Conservation (phyloP, 345 rosid genomes). For the Eucalyptus erythrocorys region DNA sequence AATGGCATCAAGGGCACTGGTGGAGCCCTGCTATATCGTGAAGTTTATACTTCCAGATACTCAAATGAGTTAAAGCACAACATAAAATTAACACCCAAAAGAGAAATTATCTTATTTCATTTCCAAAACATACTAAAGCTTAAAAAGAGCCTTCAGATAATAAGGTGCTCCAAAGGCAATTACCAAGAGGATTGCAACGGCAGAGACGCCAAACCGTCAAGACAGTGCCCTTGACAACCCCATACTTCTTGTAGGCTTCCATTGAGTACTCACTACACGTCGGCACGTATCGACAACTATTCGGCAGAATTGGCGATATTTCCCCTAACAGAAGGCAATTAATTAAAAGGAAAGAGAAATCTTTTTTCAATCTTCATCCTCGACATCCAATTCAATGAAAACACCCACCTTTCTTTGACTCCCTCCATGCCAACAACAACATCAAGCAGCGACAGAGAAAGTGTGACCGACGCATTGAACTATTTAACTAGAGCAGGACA, state of each 20-base stretch:
- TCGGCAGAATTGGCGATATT: slow-evolving; percentile 73
- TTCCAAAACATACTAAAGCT: background rate
- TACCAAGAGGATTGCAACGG: slow-evolving; percentile 94
- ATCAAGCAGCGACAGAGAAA: background rate
- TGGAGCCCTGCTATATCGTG: background rate
- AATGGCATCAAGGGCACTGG: background rate
- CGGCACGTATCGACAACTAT: slow-evolving; percentile 74
- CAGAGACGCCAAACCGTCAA: slow-evolving; percentile 82
- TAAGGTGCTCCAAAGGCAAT: background rate
- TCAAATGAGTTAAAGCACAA: background rate
- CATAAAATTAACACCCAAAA: background rate
- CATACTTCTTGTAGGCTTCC: slow-evolving; percentile 92
- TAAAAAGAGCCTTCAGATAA: background rate
- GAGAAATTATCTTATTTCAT: background rate
- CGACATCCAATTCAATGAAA: background rate
- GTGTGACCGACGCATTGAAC: background rate
- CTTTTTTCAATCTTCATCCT: background rate
- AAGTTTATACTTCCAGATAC: background rate
- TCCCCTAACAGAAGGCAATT: slow-evolving; percentile 41
- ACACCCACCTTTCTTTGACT: background rate
- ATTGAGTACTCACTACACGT: slow-evolving; percentile 90
- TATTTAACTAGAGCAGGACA: background rate
- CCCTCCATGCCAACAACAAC: background rate
- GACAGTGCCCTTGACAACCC: slow-evolving; percentile 55
- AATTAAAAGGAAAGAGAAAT: background rate